A percentile compares a stretch with the other conserved stretches of the same genome.
These are phyloP conservation scores for Dissoconium aciculare DNA, from an alignment of 2,329 filamentous ascomycete genomes.

Conservation along the genomic window DNA sequence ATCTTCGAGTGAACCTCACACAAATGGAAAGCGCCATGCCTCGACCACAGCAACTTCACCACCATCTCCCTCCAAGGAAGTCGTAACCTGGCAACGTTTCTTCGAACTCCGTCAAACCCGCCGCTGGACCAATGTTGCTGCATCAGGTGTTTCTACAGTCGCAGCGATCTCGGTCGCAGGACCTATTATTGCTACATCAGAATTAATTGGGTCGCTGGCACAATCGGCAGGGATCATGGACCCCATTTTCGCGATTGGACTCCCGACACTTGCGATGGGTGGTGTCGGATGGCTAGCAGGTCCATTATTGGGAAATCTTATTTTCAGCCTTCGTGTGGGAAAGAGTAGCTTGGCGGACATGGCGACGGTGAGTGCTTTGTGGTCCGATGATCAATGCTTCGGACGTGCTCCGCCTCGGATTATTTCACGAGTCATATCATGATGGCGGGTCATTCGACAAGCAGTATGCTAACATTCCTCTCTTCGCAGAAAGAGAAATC, in stretches of 20 bases:
- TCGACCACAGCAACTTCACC: background rate
- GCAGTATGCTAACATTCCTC: slow-evolving; percentile 7
- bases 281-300: slow-evolving; percentile 81
- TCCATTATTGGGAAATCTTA: slow-evolving; percentile 61
- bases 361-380: slow-evolving; percentile 39
- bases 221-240: slow-evolving; percentile 63
- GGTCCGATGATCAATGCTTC: too few species aligned
- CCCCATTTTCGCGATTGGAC: slow-evolving; percentile 68
- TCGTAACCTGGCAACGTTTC: slow-evolving; percentile 68
- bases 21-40: too few species aligned
- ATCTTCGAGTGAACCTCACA: too few species aligned
- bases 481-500: slow-evolving; percentile 65
- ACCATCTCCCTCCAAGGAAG: slow-evolving; percentile 7
- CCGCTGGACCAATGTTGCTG: slow-evolving; percentile 66
- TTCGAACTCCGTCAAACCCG: slow-evolving; percentile 79
- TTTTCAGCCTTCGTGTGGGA: slow-evolving; percentile 65
- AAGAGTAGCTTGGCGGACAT: slow-evolving; percentile 47
- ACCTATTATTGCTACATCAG: slow-evolving; percentile 51
- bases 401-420: too few species aligned
- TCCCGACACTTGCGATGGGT: slow-evolving; percentile 61
- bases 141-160: slow-evolving; percentile 52
- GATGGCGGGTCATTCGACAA: background rate
- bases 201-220: slow-evolving; percentile 51
- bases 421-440: too few species aligned
- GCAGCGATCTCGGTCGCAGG: slow-evolving; percentile 48